phyloP scores from a whole-genome alignment of 441 rosid species.

The Bocquillonia castaneifolia region DNA sequence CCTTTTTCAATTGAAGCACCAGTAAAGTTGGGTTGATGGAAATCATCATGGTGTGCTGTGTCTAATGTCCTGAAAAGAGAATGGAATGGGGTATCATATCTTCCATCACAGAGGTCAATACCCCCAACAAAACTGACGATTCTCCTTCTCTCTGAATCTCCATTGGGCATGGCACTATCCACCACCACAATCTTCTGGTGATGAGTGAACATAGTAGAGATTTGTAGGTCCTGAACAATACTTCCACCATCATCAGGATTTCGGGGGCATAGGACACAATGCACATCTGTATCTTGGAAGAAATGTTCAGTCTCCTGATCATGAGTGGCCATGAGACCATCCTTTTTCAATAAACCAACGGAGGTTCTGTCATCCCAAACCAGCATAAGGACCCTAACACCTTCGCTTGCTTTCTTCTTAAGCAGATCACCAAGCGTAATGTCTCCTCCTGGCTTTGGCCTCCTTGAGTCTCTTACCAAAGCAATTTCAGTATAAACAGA shows the following conservation, averaged over 20 bases:
- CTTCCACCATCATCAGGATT: conserved; percentile 98
- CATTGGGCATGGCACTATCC: conserved; percentile 70
- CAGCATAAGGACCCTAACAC: conserved; percentile 85
- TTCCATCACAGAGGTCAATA: conserved; percentile 93
- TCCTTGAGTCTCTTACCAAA: conserved; percentile 79
- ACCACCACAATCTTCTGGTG: conserved; percentile 96
- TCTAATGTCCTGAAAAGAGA: conserved; percentile 93
- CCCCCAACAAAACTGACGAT: conserved; percentile 94
- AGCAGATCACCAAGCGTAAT: conserved; percentile 74
- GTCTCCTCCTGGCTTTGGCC: conserved; percentile 99
- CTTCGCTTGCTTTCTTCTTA: conserved; percentile 88
- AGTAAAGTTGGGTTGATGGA: conserved; percentile 90
- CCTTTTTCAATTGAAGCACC: conserved; percentile 82
- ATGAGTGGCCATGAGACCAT: conserved; percentile 95
- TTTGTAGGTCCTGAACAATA: conserved; percentile 67
- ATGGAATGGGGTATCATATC: conserved; percentile 89
- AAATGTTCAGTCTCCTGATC: conserved; percentile 78
- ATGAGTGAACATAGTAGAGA: conserved; percentile 93
- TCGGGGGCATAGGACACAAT: conserved; percentile 87
- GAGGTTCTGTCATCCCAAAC: conserved; percentile 99
- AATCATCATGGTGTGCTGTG: conserved; percentile 93
- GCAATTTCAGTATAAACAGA: conserved; percentile 85
- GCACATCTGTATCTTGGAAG: conserved; percentile 63
- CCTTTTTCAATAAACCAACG: conserved; percentile 72
- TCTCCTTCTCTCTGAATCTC: conserved; percentile 60